phyloP scores from a whole-genome alignment of 805 yeast species.

The Clavispora carvajalis region DNA sequence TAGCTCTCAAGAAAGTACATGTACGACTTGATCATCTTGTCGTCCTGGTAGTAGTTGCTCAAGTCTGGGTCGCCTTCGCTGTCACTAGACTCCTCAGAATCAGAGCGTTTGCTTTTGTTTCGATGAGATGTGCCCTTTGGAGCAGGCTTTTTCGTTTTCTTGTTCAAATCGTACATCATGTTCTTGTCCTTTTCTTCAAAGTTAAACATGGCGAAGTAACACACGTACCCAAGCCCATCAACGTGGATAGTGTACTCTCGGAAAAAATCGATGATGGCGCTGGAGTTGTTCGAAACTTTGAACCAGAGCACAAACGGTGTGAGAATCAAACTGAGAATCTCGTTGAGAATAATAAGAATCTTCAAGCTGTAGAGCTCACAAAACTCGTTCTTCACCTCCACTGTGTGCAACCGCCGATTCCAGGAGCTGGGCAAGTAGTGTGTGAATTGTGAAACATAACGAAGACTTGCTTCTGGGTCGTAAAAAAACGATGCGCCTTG shows the following conservation, averaged over 20 bases:
- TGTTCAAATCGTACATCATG: constrained; percentile 33
- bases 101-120: constrained; percentile 10
- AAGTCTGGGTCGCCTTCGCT: constrained; percentile 18
- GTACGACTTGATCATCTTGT: constrained; percentile 89
- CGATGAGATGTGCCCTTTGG: no score
- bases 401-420: constrained; percentile 82
- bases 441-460: constrained; percentile 77
- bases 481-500: constrained; percentile 47
- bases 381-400: constrained; percentile 77
- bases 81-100: constrained; percentile 14
- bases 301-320: constrained; percentile 91
- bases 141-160: constrained; percentile 13
- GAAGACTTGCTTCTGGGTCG: constrained; percentile 86
- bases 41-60: constrained; percentile 53
- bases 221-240: constrained; percentile 92
- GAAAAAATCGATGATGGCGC: constrained; percentile 81
- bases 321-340: constrained; percentile 72
- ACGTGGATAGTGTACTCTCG: constrained; percentile 85
- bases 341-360: constrained; percentile 65
- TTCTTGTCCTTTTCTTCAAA: constrained; percentile 54
- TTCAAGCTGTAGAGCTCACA: constrained; percentile 72
- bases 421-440: constrained; percentile 86
- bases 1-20: constrained; percentile 84
- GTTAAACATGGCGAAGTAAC: constrained; percentile 90
- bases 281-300: constrained; percentile 67